Evolutionary conservation across 2,329 filamentous ascomycete genomes (phyloP), one percentile per base, ranked within the genome.

Genomic region (Dactylellina parvicollis): DNA sequence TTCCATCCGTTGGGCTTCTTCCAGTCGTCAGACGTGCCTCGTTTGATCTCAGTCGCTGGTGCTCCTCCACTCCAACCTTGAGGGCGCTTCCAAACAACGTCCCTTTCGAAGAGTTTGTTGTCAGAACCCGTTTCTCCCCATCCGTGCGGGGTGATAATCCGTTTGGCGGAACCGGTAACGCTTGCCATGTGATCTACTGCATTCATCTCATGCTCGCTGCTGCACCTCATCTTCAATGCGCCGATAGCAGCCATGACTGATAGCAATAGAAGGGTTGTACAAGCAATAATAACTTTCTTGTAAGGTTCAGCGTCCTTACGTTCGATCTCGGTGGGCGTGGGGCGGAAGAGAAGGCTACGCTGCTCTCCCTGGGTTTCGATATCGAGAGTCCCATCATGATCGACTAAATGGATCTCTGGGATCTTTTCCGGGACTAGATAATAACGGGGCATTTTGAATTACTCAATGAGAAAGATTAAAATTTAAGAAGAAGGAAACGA

Each of bases 1-100:
- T 60, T 59, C 54, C 60, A 66, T 4, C 60, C 59, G 28, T 49
- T 73, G 12, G 60, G 60, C 1, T 18, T 22, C 38, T 66, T 66
- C 69, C 59, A 66, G 12, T 10, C 38, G 4, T 26, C 28, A 14
- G 10, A n/a, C 4, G 44, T 5, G 4, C n/a, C 52, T 42, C 66
- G 52, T 18, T 44, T 62, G 20, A 57, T 28, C 5, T 54, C 55
- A 16, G 16, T 36, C 7, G 24, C n/a, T 1, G 54, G 59, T 4
- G 24, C 32, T 1, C 38, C 47, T 4, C 44, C 60, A 34, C 40
- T 16, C 67, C 59, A 73, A 7, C 59, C 67, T 28, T 55, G 34
- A 2, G 60, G 60, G 5, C 36, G 44, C 20, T 47, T 65, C n/a
- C 52, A 60, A 22, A n/a, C 16, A 10, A 47, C 55, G n/a, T 54